Conservation (phyloP, 1,284 basidiomycete species). For the Sanguinoderma infundibulare region DNA sequence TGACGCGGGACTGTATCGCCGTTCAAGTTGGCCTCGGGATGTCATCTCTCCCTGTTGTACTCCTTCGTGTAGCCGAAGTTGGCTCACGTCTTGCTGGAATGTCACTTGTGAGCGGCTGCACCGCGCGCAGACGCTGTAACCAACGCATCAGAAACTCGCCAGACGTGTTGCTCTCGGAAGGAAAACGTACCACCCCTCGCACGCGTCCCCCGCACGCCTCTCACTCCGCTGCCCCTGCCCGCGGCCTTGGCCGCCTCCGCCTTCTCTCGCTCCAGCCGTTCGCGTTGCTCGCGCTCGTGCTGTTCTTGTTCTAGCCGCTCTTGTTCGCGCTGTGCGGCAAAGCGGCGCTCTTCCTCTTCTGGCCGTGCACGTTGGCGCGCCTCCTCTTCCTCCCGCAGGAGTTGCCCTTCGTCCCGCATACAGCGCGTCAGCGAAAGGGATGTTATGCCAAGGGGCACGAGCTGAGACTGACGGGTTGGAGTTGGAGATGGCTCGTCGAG, state of each 20-base stretch:
- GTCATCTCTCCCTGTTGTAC: neutral
- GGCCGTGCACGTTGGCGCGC: neutral
- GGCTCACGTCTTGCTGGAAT: conserved; percentile 17
- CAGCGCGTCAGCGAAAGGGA: neutral
- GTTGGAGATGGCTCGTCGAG: conserved; percentile 72
- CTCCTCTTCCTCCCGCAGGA: conserved; percentile 32
- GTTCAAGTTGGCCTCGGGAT: neutral
- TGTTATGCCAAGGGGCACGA: no score
- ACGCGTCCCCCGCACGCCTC: conserved; percentile 43
- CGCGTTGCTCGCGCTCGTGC: conserved; percentile 50
- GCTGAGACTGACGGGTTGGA: no score
- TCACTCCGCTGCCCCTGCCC: conserved; percentile 37
- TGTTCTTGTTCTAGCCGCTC: conserved; percentile 50
- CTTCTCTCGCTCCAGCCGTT: conserved; percentile 38
- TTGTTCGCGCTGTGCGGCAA: conserved; percentile 51
- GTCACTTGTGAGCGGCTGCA: conserved; percentile 3
- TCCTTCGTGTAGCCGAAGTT: conserved; percentile 13
- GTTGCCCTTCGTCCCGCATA: conserved; percentile 57
- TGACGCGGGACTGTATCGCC: no score
- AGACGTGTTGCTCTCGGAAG: neutral
- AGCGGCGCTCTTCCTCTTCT: neutral
- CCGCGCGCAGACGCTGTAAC: conserved; percentile 11
- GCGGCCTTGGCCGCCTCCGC: conserved; percentile 23
- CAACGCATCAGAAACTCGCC: neutral
- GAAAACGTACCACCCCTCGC: conserved; percentile 15